A percentile compares a stretch with the other conserved stretches of the same genome.
These are phyloP conservation scores for Malassezia obtusa DNA, from an alignment of 1,284 basidiomycete genomes.

Conservation along the genomic window DNA sequence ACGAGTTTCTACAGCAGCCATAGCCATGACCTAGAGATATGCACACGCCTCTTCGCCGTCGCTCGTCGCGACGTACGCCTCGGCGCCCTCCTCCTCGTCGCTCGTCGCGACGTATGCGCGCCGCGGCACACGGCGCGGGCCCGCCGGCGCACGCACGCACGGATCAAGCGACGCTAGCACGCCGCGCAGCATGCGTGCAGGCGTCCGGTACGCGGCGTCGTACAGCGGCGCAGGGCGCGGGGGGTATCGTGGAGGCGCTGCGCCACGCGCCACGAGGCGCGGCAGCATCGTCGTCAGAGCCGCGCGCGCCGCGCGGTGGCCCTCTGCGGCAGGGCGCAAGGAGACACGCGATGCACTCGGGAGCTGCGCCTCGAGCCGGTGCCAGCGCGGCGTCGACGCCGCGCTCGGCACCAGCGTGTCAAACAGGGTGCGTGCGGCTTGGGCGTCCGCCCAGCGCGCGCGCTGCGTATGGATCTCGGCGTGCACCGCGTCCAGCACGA, in stretches of 20 bases:
- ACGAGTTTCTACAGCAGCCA: conserved; percentile 15
- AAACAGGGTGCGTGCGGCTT: not conserved
- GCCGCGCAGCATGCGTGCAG: not conserved
- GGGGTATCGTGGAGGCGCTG: too few species aligned
- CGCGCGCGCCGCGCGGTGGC: not conserved
- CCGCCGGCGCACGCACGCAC: not conserved
- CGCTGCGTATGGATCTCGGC: not conserved
- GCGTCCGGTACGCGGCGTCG: not conserved
- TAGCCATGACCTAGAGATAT: not conserved
- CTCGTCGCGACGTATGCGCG: not conserved
- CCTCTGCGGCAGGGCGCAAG: not conserved
- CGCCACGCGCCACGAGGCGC: not conserved
- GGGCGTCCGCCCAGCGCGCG: not conserved
- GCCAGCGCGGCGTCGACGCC: not conserved
- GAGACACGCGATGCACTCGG: not conserved
- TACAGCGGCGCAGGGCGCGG: not conserved
- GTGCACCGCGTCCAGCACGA: not conserved
- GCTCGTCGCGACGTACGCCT: conserved; percentile 1
- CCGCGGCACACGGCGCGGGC: not conserved
- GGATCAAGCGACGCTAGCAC: not conserved
- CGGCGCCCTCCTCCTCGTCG: not conserved
- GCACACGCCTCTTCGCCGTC: not conserved
- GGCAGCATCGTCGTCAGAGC: not conserved
- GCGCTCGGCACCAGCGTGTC: not conserved
- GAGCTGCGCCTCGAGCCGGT: not conserved